Evolutionary conservation across 2,329 filamentous ascomycete species (phyloP), one percentile per base, ranked within the genome.

Genomic region (Aspergillus niger): DNA sequence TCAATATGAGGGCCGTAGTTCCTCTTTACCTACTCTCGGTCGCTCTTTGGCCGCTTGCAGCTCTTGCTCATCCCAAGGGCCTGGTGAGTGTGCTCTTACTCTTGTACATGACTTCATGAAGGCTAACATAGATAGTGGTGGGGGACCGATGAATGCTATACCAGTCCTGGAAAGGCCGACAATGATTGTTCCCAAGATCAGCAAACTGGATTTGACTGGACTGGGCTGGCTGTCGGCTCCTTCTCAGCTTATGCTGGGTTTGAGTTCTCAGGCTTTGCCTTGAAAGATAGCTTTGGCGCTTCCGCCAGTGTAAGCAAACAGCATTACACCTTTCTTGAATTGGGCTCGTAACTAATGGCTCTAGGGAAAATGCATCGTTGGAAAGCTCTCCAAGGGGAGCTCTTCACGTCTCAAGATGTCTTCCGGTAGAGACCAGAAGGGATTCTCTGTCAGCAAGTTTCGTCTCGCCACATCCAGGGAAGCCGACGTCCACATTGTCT

Each of bases 401-500:
- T 70, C 72, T 30, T 79, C 83, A 28, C 83, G 83, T 59, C 86
- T 87, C 38, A 86, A 83, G 62, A 89, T 92, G 74, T 76, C 78
- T n/a, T 82, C 78, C 64, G 82, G 83, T 70, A 80, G 80, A 60
- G 72, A 78, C 39, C 75, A 83, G 67, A 80, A 84, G 56, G 76
- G 73, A 65, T 95, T 96, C 82, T 95, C 92, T 38, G 86, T 96
- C 71, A 85, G 81, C 65, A 82, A 86, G 69, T 85, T 96, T 76
- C 83, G 94, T 65, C 81, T 97, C 67, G 86, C 86, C 49, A 83
- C 87, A 65, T 88, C 91, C 72, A 87, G 89, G 72, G 89, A 94
- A 77, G 88, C 86, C 68, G 87, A 93, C 65, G 80, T 98, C 57
- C 88, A 94, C 77, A 92, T 97, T 81, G 85, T 91, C 81, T 97